Conservation (phyloP, 345 rosid species). For the Anastatica hierochuntica region DNA sequence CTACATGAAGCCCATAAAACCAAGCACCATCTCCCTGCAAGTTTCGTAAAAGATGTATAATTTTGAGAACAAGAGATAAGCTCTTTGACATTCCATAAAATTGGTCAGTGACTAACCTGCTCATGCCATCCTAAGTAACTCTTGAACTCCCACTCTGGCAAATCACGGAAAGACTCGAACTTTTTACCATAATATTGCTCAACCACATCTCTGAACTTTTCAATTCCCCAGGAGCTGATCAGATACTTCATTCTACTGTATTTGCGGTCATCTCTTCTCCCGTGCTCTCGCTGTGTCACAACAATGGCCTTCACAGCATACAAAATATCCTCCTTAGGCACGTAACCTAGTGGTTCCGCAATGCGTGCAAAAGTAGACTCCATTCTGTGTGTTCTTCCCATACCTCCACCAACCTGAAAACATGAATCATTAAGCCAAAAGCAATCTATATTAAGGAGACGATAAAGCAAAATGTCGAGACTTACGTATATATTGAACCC, state of each 20-base stretch:
- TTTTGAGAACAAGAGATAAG: not conserved
- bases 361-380: constrained; percentile 84
- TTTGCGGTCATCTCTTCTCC: constrained; percentile 94
- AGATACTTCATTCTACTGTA: constrained; percentile 91
- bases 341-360: constrained; percentile 78
- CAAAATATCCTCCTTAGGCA: constrained; percentile 84
- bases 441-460: not conserved
- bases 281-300: constrained; percentile 87
- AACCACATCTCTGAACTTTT: constrained; percentile 68
- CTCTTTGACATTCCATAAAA: not conserved
- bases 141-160: constrained; percentile 95
- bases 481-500: constrained; percentile 92
- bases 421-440: not conserved
- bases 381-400: constrained; percentile 91
- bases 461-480: not conserved
- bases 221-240: constrained; percentile 90
- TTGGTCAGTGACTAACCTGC: constrained; percentile 42
- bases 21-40: constrained; percentile 72
- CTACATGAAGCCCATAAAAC: constrained; percentile 85
- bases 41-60: not conserved
- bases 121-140: constrained; percentile 97
- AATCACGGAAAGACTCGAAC: constrained; percentile 61
- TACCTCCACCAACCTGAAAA: constrained; percentile 96
- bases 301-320: constrained; percentile 93
- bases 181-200: constrained; percentile 93